These are phyloP conservation scores for Colletotrichum simmondsii DNA, from an alignment of 2,329 filamentous ascomycete species.

Conservation along the genomic window DNA sequence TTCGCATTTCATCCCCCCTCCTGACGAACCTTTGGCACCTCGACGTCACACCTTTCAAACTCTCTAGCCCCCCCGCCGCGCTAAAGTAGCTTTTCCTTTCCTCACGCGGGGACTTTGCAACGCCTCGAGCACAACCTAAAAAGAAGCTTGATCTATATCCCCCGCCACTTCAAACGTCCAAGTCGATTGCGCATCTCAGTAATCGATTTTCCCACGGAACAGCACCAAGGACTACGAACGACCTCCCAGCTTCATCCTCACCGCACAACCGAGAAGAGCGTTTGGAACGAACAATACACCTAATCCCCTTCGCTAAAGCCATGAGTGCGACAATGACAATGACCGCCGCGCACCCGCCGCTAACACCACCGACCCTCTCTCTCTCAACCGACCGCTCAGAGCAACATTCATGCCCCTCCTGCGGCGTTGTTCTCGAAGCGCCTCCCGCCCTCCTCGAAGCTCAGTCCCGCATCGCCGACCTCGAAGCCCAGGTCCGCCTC, in stretches of 20 bases:
- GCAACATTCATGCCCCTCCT: slow-evolving; percentile 59
- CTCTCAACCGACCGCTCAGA: slow-evolving; percentile 33
- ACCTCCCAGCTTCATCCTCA: neutral
- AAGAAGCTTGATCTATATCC: slow-evolving; percentile 10
- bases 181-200: neutral
- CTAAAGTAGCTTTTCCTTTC: slow-evolving; percentile 6
- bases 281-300: too few species aligned
- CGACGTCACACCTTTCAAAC: slow-evolving; percentile 30
- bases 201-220: neutral
- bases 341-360: slow-evolving; percentile 32
- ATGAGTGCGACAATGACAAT: slow-evolving; percentile 37
- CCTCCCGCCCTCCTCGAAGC: slow-evolving; percentile 60
- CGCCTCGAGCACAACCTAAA: slow-evolving; percentile 10
- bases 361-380: slow-evolving; percentile 33
- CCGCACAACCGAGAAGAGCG: neutral
- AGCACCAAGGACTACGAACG: neutral
- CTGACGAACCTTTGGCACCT: slow-evolving; percentile 7
- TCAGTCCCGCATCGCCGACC: slow-evolving; percentile 72
- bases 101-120: neutral
- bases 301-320: slow-evolving; percentile 3
- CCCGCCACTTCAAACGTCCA: neutral
- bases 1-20: slow-evolving; percentile 18
- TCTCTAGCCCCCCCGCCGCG: slow-evolving; percentile 11
- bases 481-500: slow-evolving; percentile 76
- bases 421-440: slow-evolving; percentile 55